phyloP scores from a whole-genome alignment of 2,329 filamentous ascomycete species.

The Pyricularia pennisetigena region DNA sequence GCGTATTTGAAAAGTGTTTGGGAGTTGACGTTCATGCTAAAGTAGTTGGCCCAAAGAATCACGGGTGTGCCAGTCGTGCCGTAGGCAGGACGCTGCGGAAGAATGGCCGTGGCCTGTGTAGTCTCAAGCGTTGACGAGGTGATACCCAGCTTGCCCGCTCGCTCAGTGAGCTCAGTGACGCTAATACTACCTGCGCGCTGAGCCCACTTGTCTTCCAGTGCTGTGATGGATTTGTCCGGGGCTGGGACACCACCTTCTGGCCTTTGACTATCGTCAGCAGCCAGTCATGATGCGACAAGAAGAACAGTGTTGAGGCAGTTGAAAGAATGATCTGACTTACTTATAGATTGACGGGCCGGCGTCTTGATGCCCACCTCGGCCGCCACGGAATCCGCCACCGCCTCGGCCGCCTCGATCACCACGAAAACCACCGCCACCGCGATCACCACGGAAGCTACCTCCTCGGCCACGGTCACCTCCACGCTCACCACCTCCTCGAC shows the following conservation, averaged over 20 bases:
- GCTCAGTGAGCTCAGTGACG: conserved; percentile 17
- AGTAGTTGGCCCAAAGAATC: conserved; percentile 45
- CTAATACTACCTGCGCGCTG: conserved; percentile 16
- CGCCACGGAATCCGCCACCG: conserved; percentile 11
- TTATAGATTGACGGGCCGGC: background rate
- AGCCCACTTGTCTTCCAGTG: conserved; percentile 32
- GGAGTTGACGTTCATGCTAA: conserved; percentile 28
- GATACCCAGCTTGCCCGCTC: conserved; percentile 26
- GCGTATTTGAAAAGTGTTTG: conserved; percentile 32
- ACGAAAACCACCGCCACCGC: conserved; percentile 9
- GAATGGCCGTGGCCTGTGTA: conserved; percentile 7
- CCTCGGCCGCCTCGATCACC: conserved; percentile 13
- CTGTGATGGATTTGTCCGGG: conserved; percentile 17
- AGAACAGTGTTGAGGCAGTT: background rate
- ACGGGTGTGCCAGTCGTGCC: conserved; percentile 31
- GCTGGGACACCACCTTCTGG: conserved; percentile 7
- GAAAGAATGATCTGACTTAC: conserved; percentile 1
- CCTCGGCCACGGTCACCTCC: conserved; percentile 13
- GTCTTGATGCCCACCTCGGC: conserved; percentile 13
- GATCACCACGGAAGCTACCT: conserved; percentile 13
- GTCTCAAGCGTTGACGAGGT: conserved; percentile 1
- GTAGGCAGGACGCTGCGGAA: conserved; percentile 40
- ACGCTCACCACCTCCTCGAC: conserved; percentile 6
- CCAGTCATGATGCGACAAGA: background rate
- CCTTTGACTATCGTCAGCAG: background rate